Percentiles rank a stretch among this genome's conserved stretches.
These are phyloP conservation scores for Filosporella fistucella DNA, from an alignment of 495 filamentous ascomycete genomes.

Conservation along the genomic window DNA sequence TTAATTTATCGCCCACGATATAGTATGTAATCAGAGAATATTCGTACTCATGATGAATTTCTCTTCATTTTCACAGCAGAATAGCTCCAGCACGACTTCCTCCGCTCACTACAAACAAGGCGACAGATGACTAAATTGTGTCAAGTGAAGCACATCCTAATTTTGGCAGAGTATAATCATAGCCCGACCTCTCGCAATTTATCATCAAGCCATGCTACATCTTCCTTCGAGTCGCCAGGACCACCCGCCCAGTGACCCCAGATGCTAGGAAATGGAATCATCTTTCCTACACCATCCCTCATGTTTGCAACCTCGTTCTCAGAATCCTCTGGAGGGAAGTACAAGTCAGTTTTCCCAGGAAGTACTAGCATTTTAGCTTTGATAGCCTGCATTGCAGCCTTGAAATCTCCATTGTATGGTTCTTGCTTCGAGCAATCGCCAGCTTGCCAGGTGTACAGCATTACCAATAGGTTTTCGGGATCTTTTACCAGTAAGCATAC, in stretches of 20 bases:
- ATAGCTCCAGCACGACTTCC: too few species aligned
- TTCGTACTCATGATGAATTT: too few species aligned
- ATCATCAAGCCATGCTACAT: slow-evolving; percentile 63
- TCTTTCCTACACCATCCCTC: slow-evolving; percentile 53
- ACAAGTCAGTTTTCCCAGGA: slow-evolving; percentile 64
- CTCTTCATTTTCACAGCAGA: too few species aligned
- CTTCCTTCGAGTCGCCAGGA: slow-evolving; percentile 57
- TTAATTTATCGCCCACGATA: too few species aligned
- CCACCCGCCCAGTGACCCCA: slow-evolving; percentile 71
- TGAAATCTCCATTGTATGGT: slow-evolving; percentile 60
- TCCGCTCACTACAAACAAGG: too few species aligned
- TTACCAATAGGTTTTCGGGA: slow-evolving; percentile 60
- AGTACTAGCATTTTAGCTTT: slow-evolving; percentile 63
- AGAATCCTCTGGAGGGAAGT: slow-evolving; percentile 71
- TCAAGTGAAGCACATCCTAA: too few species aligned
- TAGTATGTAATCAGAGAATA: too few species aligned
- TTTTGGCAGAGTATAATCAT: not conserved
- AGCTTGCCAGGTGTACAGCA: slow-evolving; percentile 72
- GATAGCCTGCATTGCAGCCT: slow-evolving; percentile 60
- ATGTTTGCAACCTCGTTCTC: slow-evolving; percentile 63
- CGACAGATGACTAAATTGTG: too few species aligned
- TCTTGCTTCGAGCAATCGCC: slow-evolving; percentile 60
- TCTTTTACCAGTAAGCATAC: slow-evolving; percentile 35
- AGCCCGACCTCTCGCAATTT: slow-evolving; percentile 41
- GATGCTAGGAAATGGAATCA: slow-evolving; percentile 55